Evolutionary conservation across 495 filamentous ascomycete genomes (phyloP), one percentile per base, ranked within the genome.

Genomic region (Talaromyces ruber): DNA sequence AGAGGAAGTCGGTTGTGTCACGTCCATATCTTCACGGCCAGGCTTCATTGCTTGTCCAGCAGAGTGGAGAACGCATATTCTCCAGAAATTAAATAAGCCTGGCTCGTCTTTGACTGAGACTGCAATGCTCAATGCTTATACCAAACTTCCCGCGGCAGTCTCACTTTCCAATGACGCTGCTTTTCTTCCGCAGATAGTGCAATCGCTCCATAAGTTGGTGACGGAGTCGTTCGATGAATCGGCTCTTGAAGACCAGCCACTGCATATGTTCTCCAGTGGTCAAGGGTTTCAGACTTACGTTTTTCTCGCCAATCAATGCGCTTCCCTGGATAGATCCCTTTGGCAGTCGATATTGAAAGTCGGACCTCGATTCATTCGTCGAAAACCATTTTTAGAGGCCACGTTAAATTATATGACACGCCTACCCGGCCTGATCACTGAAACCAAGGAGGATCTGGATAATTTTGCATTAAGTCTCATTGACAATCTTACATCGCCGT

Each of bases 41-140:
- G 85, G 87, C 6, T 76, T 77, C 53, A 80, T 87, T 60, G 71
- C 75, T 4, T 83, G 88, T 24, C 87, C 89, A 16, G 79, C 83
- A 62, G 81, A 83, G 1, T 90, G 87, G 84, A 88, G 90, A 66
- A 77, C 83, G 65, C 82, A 84, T 50, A 88, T 91, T 64, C 79
- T 84, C 50, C 81, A 81, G 63, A 84, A 82, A 34, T 85, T 92
- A 60, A 82, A 84, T 54, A 75, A 74, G 24, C 64, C 71, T 34
- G 63, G 54, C 7, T 32, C 62, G n/a, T 61, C 59, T 21, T 47
- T 61, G 0, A 68, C 66, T 1, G 70, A 70, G n/a, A 67, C 76
- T 6, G 67, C 68, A 45, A 68, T 74, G 14, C 67, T 80, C 28
- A 75, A 75, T 63, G 72, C 71, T 28, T 73, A 78, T 58, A 65